Percentiles rank a stretch among this genome's conserved stretches.
Conservation (phyloP, 148 eudicot genomes). For the Spergularia marina region DNA sequence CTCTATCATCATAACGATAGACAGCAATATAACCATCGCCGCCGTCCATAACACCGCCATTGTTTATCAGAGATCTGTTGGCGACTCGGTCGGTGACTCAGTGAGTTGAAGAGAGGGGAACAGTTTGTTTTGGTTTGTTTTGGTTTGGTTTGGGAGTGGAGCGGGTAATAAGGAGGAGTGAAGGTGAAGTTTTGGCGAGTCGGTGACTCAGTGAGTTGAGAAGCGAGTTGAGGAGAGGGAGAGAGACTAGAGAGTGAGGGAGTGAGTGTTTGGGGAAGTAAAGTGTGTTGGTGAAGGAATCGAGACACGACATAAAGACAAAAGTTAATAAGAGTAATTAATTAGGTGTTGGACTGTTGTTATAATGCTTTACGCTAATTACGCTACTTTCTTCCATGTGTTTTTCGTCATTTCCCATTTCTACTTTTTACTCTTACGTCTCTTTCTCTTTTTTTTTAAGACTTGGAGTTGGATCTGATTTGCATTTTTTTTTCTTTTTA, state of each 20-base stretch:
- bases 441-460: not conserved
- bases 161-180: not conserved
- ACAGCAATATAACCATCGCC: not conserved
- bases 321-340: not conserved
- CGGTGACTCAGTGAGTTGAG: slow-evolving; percentile 7
- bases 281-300: not conserved
- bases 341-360: not conserved
- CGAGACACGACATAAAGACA: slow-evolving; percentile 10
- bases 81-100: not conserved
- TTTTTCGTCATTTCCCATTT: slow-evolving; percentile 2
- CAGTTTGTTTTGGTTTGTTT: not conserved
- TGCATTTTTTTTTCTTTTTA: too few relatives aligned
- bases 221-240: not conserved
- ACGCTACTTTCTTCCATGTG: slow-evolving; percentile 20
- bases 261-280: not conserved
- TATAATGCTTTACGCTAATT: slow-evolving; percentile 14
- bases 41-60: slow-evolving; percentile 7
- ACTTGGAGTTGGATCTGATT: too few relatives aligned
- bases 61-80: not conserved
- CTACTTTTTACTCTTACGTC: not conserved
- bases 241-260: not conserved
- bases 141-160: not conserved
- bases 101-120: not conserved
- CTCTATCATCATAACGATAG: slow-evolving; percentile 10
- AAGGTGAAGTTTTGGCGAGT: not conserved